Base-by-base conservation (phyloP, 371 early-diverging fungal species). In the Gilbertella persicaria region DNA sequence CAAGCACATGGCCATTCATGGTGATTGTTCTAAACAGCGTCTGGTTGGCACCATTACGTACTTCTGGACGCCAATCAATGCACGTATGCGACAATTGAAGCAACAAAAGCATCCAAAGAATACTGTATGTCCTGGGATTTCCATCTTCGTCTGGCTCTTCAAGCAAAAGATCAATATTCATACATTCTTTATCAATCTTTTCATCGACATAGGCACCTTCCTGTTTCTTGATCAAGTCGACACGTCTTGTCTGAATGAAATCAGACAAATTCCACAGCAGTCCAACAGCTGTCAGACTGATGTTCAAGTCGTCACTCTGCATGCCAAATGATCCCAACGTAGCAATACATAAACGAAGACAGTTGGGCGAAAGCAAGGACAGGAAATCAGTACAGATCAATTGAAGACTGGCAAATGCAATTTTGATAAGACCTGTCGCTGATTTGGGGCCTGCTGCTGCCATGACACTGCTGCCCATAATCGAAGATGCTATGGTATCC, bases 381-480 rank as follows among this genome's bases (percentile, higher is more conserved):
- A 99, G 55, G 56, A 96, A 96, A 62, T 99, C 98, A 4, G 93
- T 89, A 66, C 96, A 96, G n/a, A 99, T 92, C 21, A 98, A 68
- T 66, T 98, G 96, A 37, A 98, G 67, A 49, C 90, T 93, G 3
- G 97, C 89, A 56, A 98, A 97, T 3, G 93, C 96, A 24, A 89
- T 77, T 12, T 93, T 86, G 51, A 96, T 87, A 12, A 97, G 75
- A 1, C 84, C 83, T 4, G 45, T 53, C 13, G 40, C 53, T 33
- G 65, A 57, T 29, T 67, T 68, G 2, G 44, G 28, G 16, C 45
- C 50, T 0, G 76, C 57, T 14, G 67, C 46, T 14, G 57, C 43
- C 45, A 50, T 42, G 21, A 50, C 45, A 28, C 40, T 55, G 2
- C 41, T 38, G 7, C 45, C 43, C 12, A 64, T 57, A 14, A 64